Evolutionary conservation across 495 filamentous ascomycete genomes (phyloP).

Genomic region (Clohesyomyces aquaticus): DNA sequence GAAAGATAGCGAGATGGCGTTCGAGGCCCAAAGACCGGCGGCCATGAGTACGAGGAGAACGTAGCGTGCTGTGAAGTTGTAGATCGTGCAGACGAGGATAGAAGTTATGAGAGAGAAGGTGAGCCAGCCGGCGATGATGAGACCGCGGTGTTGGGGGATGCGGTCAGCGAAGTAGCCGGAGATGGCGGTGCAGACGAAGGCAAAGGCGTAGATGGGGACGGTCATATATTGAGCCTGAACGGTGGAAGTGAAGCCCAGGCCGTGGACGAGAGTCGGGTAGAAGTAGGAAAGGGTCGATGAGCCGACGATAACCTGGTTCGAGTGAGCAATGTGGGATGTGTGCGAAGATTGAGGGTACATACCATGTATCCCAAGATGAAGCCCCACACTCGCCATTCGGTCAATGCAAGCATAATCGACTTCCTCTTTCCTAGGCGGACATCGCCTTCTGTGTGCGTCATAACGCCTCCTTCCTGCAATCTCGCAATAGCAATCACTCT

Average conservation of each 20-base stretch:
- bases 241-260: conserved; percentile 72
- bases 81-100: conserved; percentile 51
- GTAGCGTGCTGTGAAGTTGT: conserved; percentile 55
- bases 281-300: conserved; percentile 90
- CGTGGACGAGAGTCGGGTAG: conserved; percentile 78
- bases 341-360: not conserved
- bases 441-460: conserved; percentile 73
- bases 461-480: conserved; percentile 74
- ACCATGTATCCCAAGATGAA: conserved; percentile 50
- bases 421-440: conserved; percentile 76
- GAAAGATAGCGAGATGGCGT: conserved; percentile 53
- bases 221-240: conserved; percentile 72
- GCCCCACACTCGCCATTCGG: conserved; percentile 84
- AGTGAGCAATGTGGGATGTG: not conserved
- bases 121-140: conserved; percentile 50
- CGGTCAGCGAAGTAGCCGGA: conserved; percentile 80
- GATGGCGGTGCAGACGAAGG: conserved; percentile 72
- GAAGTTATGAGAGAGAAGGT: conserved; percentile 49
- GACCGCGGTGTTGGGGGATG: conserved; percentile 42
- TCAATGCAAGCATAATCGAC: conserved; percentile 57
- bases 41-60: conserved; percentile 58
- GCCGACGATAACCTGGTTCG: conserved; percentile 47
- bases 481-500: conserved; percentile 73
- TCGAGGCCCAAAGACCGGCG: conserved; percentile 55
- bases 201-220: conserved; percentile 84